Conservation (phyloP, 352 stramenopile genomes). For the Globisporangium perplexum region DNA sequence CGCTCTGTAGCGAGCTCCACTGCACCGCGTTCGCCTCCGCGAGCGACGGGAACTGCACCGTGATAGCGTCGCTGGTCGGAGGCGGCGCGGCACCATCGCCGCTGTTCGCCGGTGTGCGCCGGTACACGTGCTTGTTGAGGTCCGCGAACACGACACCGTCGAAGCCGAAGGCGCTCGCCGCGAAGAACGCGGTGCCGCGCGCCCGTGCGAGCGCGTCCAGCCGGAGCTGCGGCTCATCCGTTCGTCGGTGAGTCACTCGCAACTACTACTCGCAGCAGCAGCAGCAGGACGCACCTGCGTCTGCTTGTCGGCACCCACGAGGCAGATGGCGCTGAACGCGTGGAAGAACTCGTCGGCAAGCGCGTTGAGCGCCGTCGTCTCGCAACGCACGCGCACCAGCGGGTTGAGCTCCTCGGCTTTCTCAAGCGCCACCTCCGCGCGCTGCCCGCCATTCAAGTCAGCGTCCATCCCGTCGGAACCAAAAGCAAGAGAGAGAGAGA, state of each 20-base stretch:
- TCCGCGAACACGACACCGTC: constrained; percentile 77
- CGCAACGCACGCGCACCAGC: constrained; percentile 82
- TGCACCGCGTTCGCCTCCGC: constrained; percentile 31
- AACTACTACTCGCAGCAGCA: not conserved
- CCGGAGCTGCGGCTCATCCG: constrained; percentile 23
- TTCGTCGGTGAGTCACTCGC: not conserved
- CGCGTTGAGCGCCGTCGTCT: constrained; percentile 48
- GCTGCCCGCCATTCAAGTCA: constrained; percentile 39
- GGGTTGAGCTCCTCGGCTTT: constrained; percentile 94
- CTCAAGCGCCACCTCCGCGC: constrained; percentile 66
- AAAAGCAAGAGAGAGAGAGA: not conserved
- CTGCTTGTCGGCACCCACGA: constrained; percentile 39
- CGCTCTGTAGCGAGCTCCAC: constrained; percentile 65
- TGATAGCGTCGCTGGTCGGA: constrained; percentile 26
- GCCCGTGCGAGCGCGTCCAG: constrained; percentile 56
- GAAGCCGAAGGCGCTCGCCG: constrained; percentile 70
- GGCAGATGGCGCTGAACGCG: constrained; percentile 85
- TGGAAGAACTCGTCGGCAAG: constrained; percentile 73
- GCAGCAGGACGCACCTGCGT: constrained; percentile 23
- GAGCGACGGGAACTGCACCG: constrained; percentile 55
- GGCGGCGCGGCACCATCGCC: constrained; percentile 10
- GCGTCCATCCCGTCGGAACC: not conserved
- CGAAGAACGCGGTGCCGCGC: constrained; percentile 62
- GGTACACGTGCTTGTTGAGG: constrained; percentile 61
- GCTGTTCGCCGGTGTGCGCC: constrained; percentile 26